These are phyloP conservation scores for Xylaria grammica DNA, from an alignment of 495 filamentous ascomycete genomes.

Conservation along the genomic window DNA sequence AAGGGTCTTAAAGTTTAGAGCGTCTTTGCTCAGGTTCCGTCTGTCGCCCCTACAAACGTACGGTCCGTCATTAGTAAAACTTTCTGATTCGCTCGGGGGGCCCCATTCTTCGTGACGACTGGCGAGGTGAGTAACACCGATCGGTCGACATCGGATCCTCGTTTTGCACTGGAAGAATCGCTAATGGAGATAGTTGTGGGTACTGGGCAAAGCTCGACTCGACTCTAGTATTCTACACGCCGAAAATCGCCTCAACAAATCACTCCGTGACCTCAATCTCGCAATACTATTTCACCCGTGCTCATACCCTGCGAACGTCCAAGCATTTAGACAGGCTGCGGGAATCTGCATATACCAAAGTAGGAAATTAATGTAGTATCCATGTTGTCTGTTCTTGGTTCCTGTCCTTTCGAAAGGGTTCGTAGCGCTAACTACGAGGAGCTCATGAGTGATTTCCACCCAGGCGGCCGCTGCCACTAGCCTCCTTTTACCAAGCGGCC, in stretches of 20 bases:
- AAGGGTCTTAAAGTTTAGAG: not conserved
- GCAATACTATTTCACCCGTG: not conserved
- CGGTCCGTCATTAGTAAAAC: not conserved
- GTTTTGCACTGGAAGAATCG: not conserved
- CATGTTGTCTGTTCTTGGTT: no score
- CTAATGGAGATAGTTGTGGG: not conserved
- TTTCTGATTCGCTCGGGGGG: not conserved
- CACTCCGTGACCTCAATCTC: not conserved
- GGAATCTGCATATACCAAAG: no score
- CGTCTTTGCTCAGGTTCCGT: not conserved
- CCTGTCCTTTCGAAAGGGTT: no score
- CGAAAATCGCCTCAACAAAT: conserved; percentile 8
- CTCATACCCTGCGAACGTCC: not conserved
- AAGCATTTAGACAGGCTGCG: not conserved
- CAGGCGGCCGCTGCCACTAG: no score
- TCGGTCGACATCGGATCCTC: conserved; percentile 3
- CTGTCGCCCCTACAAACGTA: not conserved
- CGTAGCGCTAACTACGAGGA: no score
- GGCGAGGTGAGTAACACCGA: conserved; percentile 4
- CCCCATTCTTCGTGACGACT: not conserved
- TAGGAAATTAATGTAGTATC: no score
- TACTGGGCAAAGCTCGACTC: not conserved
- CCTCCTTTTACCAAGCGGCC: no score
- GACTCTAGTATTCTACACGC: not conserved
- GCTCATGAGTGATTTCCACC: no score